These are phyloP conservation scores for Hippophae tibetana DNA, from an alignment of 306 rosid genomes.

Conservation along the genomic window DNA sequence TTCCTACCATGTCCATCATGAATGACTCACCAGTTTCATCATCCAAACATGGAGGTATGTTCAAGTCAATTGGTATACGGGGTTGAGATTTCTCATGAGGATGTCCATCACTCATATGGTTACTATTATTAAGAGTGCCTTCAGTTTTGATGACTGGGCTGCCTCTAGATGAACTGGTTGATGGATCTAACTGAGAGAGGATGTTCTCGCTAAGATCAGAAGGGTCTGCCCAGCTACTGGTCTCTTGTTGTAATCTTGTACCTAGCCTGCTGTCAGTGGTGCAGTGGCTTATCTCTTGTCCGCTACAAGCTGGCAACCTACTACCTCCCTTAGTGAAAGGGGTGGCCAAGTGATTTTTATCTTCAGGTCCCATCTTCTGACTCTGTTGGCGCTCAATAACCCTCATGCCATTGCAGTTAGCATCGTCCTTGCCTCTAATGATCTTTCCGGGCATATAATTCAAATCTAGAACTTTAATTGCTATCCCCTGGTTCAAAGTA, in stretches of 20 bases:
- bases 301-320: slow-evolving; percentile 38
- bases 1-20: slow-evolving; percentile 20
- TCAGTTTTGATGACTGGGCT: slow-evolving; percentile 26
- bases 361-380: slow-evolving; percentile 21
- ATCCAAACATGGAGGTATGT: slow-evolving; percentile 49
- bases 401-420: slow-evolving; percentile 18
- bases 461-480: slow-evolving; percentile 16
- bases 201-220: slow-evolving; percentile 21
- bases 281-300: slow-evolving; percentile 25
- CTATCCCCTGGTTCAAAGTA: slow-evolving; percentile 32
- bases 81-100: slow-evolving; percentile 35
- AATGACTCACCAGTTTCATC: slow-evolving; percentile 40
- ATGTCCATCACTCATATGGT: slow-evolving; percentile 27
- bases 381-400: slow-evolving; percentile 26
- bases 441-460: slow-evolving; percentile 18
- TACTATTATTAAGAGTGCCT: slow-evolving; percentile 16
- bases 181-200: slow-evolving; percentile 23
- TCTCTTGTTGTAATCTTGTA: slow-evolving; percentile 39
- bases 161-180: slow-evolving; percentile 27
- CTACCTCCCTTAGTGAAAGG: slow-evolving; percentile 37
- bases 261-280: slow-evolving; percentile 21
- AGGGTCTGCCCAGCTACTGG: slow-evolving; percentile 20
- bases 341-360: slow-evolving; percentile 26
- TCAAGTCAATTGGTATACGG: slow-evolving; percentile 53
- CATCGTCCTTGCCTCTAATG: slow-evolving; percentile 24